Conservation (phyloP, 208 protist species). For the Eutreptiella sp. region DNA sequence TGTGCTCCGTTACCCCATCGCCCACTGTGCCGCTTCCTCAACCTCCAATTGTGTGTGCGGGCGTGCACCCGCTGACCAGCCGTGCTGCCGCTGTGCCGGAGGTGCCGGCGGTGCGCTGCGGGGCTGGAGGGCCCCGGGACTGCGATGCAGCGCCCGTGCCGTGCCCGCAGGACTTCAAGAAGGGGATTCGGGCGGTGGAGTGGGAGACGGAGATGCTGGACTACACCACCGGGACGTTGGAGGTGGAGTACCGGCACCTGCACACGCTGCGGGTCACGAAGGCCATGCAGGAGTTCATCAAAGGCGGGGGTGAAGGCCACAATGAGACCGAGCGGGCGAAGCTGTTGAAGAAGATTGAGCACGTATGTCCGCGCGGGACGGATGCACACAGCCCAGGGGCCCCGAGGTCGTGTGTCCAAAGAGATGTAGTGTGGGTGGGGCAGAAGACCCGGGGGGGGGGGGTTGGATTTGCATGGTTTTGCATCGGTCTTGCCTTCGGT, state of each 20-base stretch:
- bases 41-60: not conserved
- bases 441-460: not conserved
- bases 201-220: conserved; percentile 63
- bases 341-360: conserved; percentile 63
- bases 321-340: conserved; percentile 43
- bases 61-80: not conserved
- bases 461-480: no score
- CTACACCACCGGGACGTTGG: conserved; percentile 61
- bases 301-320: conserved; percentile 63
- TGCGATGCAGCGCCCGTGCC: not conserved
- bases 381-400: not conserved
- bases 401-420: not conserved
- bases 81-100: not conserved
- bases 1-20: no score
- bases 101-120: not conserved
- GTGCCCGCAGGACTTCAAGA: conserved; percentile 57
- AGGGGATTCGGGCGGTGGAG: conserved; percentile 60
- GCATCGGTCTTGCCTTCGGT: no score
- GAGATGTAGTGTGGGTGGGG: not conserved
- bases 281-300: conserved; percentile 82
- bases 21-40: no score
- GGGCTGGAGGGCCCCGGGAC: not conserved
- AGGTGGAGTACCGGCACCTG: conserved; percentile 77
- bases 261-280: conserved; percentile 89
- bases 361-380: conserved; percentile 39